phyloP scores from a whole-genome alignment of 345 rosid species.

The Lagerstroemia speciosa region DNA sequence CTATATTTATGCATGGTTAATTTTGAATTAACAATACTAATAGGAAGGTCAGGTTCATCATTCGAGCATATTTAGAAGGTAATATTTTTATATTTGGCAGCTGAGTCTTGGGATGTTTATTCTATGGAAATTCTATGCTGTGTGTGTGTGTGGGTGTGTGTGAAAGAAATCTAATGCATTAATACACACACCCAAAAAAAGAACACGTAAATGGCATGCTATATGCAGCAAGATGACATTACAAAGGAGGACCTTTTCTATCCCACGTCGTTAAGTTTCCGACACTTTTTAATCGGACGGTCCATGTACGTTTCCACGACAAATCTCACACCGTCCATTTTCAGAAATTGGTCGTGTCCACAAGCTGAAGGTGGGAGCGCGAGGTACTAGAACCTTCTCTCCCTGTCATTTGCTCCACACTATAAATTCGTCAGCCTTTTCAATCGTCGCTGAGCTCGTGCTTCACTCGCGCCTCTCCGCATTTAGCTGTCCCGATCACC shows the following conservation, averaged over 20 bases:
- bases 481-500: background rate
- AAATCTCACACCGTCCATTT: background rate
- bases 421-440: background rate
- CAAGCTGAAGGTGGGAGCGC: background rate
- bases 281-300: background rate
- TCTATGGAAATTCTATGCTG: too few species aligned
- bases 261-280: background rate
- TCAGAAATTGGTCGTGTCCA: background rate
- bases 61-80: background rate
- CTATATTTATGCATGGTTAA: too few species aligned
- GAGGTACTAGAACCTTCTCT: background rate
- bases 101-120: too few species aligned
- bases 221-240: too few species aligned
- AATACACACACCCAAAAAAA: too few species aligned
- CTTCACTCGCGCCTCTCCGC: background rate
- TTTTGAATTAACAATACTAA: too few species aligned
- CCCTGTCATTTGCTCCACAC: background rate
- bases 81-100: background rate
- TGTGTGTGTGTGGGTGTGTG: too few species aligned
- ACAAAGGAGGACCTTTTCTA: too few species aligned
- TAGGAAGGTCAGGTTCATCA: too few species aligned
- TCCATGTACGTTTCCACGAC: background rate
- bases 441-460: constrained; percentile 6
- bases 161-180: too few species aligned
- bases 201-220: too few species aligned